These are phyloP conservation scores for Vaccinium vitisidaea DNA, from an alignment of 148 eudicot species.

Conservation along the genomic window DNA sequence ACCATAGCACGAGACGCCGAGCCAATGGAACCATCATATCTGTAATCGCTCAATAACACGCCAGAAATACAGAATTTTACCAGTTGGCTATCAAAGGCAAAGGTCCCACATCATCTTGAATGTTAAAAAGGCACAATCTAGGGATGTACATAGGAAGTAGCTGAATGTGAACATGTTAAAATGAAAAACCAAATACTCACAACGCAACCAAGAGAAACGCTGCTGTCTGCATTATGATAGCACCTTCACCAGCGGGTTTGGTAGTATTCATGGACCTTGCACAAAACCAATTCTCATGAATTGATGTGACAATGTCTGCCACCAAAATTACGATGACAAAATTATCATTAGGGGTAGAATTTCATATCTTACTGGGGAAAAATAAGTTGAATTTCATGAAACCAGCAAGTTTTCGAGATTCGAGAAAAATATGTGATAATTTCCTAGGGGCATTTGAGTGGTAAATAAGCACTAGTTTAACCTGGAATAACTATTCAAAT, in stretches of 20 bases:
- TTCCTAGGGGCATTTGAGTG: background rate
- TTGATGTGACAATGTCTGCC: slow-evolving; percentile 85
- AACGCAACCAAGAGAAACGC: slow-evolving; percentile 72
- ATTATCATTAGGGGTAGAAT: background rate
- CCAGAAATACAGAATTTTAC: background rate
- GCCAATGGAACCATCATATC: slow-evolving; percentile 91
- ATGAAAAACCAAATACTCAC: slow-evolving; percentile 42
- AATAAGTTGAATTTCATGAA: background rate
- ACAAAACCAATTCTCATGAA: slow-evolving; percentile 84
- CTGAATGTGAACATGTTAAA: background rate
- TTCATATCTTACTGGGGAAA: background rate
- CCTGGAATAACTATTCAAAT: no score
- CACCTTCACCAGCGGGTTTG: slow-evolving; percentile 86
- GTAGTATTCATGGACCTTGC: slow-evolving; percentile 82
- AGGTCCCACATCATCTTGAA: background rate
- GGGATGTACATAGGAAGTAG: background rate
- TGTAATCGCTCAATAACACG: slow-evolving; percentile 23
- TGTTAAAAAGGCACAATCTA: background rate
- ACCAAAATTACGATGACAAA: background rate
- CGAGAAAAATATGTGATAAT: background rate
- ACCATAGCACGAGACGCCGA: slow-evolving; percentile 82
- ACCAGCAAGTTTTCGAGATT: background rate
- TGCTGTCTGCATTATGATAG: slow-evolving; percentile 64
- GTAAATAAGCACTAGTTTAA: background rate
- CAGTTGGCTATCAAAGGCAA: background rate